Conservation (phyloP, 2,329 filamentous ascomycete genomes). For the Ilyonectria sp. region DNA sequence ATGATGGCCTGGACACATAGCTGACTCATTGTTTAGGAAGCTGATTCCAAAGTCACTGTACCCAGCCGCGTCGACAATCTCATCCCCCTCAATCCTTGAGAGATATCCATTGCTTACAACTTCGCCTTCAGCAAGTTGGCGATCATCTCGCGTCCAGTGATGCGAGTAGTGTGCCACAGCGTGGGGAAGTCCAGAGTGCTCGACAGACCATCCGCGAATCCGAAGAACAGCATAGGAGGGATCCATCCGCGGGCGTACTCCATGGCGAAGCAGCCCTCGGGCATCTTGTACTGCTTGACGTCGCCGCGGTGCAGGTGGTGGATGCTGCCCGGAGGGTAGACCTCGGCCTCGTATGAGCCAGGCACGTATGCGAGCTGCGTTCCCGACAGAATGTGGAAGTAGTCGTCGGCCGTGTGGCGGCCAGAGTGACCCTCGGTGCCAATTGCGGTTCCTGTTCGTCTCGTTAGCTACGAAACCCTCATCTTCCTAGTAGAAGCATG, state of each 20-base stretch:
- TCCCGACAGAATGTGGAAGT: slow-evolving; percentile 91
- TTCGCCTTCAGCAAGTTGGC: slow-evolving; percentile 79
- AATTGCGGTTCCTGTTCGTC: slow-evolving; percentile 71
- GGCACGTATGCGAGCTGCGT: slow-evolving; percentile 83
- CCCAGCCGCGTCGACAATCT: neutral
- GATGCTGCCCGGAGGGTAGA: slow-evolving; percentile 78
- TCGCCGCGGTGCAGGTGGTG: slow-evolving; percentile 80
- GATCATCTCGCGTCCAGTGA: slow-evolving; percentile 85
- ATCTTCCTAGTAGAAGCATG: neutral
- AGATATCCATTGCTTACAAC: slow-evolving; percentile 63
- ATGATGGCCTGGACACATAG: neutral
- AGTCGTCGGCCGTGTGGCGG: slow-evolving; percentile 93
- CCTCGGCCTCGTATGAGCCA: slow-evolving; percentile 76
- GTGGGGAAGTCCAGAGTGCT: slow-evolving; percentile 91
- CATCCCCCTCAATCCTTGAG: neutral
- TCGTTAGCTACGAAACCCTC: slow-evolving; percentile 24
- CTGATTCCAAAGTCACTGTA: neutral
- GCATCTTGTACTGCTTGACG: slow-evolving; percentile 89
- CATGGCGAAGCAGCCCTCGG: slow-evolving; percentile 82
- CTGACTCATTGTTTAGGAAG: neutral
- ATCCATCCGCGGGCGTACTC: slow-evolving; percentile 93
- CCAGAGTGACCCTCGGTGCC: slow-evolving; percentile 92
- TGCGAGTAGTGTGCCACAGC: slow-evolving; percentile 81
- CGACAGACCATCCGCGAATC: slow-evolving; percentile 84
- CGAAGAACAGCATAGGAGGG: slow-evolving; percentile 92